These are phyloP conservation scores for Eurotiales sp. DNA, from an alignment of 2,329 filamentous ascomycete species.

Conservation along the genomic window DNA sequence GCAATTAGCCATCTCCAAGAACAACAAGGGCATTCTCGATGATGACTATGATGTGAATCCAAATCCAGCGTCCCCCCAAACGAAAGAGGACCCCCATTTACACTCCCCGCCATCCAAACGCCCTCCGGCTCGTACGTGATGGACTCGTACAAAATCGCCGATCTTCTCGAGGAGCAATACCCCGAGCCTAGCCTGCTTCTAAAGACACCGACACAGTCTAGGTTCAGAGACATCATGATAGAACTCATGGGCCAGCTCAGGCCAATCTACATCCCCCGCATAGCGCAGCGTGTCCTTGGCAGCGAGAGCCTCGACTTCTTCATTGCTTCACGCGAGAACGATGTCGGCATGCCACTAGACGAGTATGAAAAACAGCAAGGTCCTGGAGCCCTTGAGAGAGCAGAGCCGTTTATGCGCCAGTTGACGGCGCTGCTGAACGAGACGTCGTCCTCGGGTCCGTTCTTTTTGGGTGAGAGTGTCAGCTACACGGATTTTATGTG, in stretches of 20 bases:
- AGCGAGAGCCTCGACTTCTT: conserved; percentile 55
- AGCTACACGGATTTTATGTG: conserved; percentile 59
- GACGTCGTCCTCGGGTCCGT: conserved; percentile 50
- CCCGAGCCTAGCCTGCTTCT: conserved; percentile 58
- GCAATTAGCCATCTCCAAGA: not conserved
- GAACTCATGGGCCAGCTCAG: conserved; percentile 31
- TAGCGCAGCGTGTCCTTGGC: conserved; percentile 53
- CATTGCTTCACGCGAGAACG: conserved; percentile 47
- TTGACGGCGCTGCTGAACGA: conserved; percentile 49
- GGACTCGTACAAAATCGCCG: conserved; percentile 61
- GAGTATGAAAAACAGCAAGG: conserved; percentile 48
- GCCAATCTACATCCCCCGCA: conserved; percentile 45
- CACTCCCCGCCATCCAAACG: conserved; percentile 54
- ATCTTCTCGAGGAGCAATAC: conserved; percentile 55
- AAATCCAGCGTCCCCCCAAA: conserved; percentile 50
- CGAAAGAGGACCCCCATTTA: conserved; percentile 43
- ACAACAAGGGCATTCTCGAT: not conserved
- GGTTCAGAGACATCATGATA: conserved; percentile 40
- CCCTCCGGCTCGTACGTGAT: conserved; percentile 58
- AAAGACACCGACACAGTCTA: conserved; percentile 47
- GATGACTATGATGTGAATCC: conserved; percentile 4
- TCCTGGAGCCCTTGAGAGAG: conserved; percentile 49
- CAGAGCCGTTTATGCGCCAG: conserved; percentile 34
- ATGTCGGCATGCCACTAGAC: conserved; percentile 52
- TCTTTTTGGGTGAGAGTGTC: conserved; percentile 55